Base-by-base conservation (phyloP, 306 rosid genomes). In the Rosa multiflora region DNA sequence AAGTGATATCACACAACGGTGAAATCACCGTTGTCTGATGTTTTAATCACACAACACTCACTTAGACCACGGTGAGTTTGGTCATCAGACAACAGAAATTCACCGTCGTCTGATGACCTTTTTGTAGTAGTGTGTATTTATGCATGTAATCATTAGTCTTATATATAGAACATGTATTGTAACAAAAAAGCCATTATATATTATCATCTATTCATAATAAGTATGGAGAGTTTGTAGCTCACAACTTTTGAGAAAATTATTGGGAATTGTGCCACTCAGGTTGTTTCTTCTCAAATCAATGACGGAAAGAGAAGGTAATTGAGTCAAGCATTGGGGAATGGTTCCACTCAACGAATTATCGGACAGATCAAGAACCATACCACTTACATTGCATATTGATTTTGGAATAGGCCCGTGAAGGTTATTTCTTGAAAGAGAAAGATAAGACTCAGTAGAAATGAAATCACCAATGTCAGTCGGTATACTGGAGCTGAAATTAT, bases 351-450 rank as follows among this genome's bases (percentile, higher is more conserved):
- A 59, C 1, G 35, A 11, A 70, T 85, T 85, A 20, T 51, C 32
- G 17, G 88, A 74, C 49, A 81, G 13, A 53, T 85, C 83, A 29
- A 85, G 73, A 46, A 81, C 76, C 2, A 0, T 7, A 29, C 32
- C 4, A 2, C 29, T 68, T 12, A 59, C 43, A 35, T 74, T 74
- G 85, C 88, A 84, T 67, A 84, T 61, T 40, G 85, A 81, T 21
- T 40, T 32, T 2, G 85, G 88, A 10, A 85, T 74, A 8, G 7
- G 5, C 35, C 88, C 88, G 0, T 10, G 26, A 0, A 55, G 20
- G 23, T 53, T 53, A 53, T 53, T 53, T 23, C 59, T 53, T 53
- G 59, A 53, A 1, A 85, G 47, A 0, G 78, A 78, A 20, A 78
- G 67, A 72, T 59, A 73, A 46, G 11, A 5, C 4, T 66, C 15